Percentiles rank a stretch among this genome's conserved stretches.
phyloP scores from a whole-genome alignment of 768 basidiomycete species.

The Paxillus ammoniavirescens region DNA sequence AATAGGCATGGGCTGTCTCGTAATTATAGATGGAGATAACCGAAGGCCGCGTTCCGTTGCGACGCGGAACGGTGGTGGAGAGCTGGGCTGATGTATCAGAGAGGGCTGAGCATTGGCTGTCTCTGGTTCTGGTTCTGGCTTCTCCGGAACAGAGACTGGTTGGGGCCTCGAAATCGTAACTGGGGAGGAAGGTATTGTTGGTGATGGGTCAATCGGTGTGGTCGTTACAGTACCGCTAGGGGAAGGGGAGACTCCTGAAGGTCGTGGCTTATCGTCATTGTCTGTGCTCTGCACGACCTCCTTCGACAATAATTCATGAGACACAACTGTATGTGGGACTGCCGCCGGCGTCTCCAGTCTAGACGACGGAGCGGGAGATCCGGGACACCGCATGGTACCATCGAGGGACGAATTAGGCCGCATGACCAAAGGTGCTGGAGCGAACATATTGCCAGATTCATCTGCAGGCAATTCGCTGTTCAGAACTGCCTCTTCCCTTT shows the following conservation, averaged over 20 bases:
- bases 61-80: conserved; percentile 20
- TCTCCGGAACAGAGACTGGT: background rate
- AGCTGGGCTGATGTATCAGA: conserved; percentile 9
- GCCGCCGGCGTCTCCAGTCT: background rate
- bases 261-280: conserved; percentile 18
- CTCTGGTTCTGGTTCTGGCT: background rate
- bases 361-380: background rate
- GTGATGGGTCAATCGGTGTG: background rate
- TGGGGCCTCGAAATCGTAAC: background rate
- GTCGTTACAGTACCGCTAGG: conserved; percentile 11
- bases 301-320: conserved; percentile 2
- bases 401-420: conserved; percentile 10
- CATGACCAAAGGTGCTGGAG: conserved; percentile 15
- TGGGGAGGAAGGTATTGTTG: conserved; percentile 3
- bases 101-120: conserved; percentile 1
- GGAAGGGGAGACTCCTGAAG: conserved; percentile 2
- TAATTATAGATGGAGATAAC: conserved; percentile 44
- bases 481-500: conserved; percentile 3
- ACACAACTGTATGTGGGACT: conserved; percentile 3
- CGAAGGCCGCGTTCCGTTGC: conserved; percentile 38
- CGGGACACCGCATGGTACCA: conserved; percentile 8
- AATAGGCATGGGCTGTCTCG: conserved; percentile 46
- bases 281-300: conserved; percentile 1
- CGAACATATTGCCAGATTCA: conserved; percentile 7
- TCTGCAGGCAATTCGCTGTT: background rate